phyloP scores from a whole-genome alignment of 768 basidiomycete genomes.

The Podaxis pistillaris region DNA sequence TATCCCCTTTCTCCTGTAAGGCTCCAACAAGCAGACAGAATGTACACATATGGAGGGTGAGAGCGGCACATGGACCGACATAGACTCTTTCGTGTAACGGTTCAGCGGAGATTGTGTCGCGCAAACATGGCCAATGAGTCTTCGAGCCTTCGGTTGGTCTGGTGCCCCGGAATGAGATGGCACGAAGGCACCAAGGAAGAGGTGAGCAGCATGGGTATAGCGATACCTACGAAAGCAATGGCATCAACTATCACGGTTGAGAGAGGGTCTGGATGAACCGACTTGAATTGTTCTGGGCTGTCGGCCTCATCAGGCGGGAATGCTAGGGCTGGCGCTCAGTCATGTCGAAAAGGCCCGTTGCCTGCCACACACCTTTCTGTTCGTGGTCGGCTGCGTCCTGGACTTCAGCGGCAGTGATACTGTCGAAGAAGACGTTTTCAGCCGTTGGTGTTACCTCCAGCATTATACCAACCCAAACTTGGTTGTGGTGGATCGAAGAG shows the following conservation, averaged over 20 bases:
- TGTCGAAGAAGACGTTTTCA: constrained; percentile 35
- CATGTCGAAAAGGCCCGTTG: background rate
- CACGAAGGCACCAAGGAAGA: constrained; percentile 69
- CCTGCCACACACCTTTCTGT: constrained; percentile 22
- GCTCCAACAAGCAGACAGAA: constrained; percentile 54
- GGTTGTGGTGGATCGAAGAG: background rate
- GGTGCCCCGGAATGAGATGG: constrained; percentile 15
- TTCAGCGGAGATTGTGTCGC: constrained; percentile 55
- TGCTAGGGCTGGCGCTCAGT: constrained; percentile 31
- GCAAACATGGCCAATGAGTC: constrained; percentile 63
- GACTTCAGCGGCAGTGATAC: constrained; percentile 41
- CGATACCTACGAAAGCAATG: constrained; percentile 27
- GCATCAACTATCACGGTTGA: background rate
- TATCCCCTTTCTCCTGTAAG: constrained; percentile 44
- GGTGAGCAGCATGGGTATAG: constrained; percentile 52
- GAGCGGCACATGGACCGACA: constrained; percentile 58
- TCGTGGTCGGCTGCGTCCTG: constrained; percentile 46
- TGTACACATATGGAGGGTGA: constrained; percentile 63
- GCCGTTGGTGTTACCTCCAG: background rate
- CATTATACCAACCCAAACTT: background rate
- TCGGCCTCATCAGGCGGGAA: constrained; percentile 66
- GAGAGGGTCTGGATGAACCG: constrained; percentile 9
- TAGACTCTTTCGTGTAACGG: constrained; percentile 61
- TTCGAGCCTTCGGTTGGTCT: constrained; percentile 21
- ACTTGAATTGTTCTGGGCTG: constrained; percentile 54